A percentile compares a stretch with the other conserved stretches of the same genome.
Conservation (phyloP, 352 stramenopile species). For the Phytophthora sojae region DNA sequence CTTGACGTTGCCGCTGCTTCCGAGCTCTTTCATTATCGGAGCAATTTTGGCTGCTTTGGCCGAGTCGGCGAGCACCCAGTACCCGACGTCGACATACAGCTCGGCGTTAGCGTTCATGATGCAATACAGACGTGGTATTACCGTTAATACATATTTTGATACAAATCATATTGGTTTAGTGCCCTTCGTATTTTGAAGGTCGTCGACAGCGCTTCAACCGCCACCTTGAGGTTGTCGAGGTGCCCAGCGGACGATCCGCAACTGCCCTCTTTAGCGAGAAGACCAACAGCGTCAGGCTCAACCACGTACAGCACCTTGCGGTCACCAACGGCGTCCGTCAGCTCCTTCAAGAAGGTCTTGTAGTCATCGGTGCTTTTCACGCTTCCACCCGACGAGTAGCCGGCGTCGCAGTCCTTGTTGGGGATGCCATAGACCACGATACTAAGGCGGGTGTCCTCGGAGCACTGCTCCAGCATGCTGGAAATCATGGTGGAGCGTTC, state of each 20-base stretch:
- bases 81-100: slow-evolving; percentile 68
- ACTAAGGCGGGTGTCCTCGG: slow-evolving; percentile 42
- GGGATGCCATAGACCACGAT: slow-evolving; percentile 71
- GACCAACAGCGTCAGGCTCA: slow-evolving; percentile 61
- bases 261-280: slow-evolving; percentile 46
- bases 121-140: no score
- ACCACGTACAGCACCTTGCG: slow-evolving; percentile 68
- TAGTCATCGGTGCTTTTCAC: slow-evolving; percentile 51
- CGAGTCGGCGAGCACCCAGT: slow-evolving; percentile 55
- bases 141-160: no score
- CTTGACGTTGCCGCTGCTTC: slow-evolving; percentile 44
- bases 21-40: slow-evolving; percentile 50
- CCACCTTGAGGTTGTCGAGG: slow-evolving; percentile 53
- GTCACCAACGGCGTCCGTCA: slow-evolving; percentile 46
- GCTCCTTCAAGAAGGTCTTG: slow-evolving; percentile 46
- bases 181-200: no score
- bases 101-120: slow-evolving; percentile 61
- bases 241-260: slow-evolving; percentile 55
- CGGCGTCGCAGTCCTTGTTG: slow-evolving; percentile 64
- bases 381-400: slow-evolving; percentile 43
- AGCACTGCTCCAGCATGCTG: slow-evolving; percentile 40
- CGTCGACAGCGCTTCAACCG: slow-evolving; percentile 49
- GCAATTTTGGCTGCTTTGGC: slow-evolving; percentile 37
- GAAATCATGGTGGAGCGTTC: slow-evolving; percentile 33
- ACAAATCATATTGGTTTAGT: no score